Conservation (phyloP, 2,329 filamentous ascomycete species). For the Aureobasidium pullulans region DNA sequence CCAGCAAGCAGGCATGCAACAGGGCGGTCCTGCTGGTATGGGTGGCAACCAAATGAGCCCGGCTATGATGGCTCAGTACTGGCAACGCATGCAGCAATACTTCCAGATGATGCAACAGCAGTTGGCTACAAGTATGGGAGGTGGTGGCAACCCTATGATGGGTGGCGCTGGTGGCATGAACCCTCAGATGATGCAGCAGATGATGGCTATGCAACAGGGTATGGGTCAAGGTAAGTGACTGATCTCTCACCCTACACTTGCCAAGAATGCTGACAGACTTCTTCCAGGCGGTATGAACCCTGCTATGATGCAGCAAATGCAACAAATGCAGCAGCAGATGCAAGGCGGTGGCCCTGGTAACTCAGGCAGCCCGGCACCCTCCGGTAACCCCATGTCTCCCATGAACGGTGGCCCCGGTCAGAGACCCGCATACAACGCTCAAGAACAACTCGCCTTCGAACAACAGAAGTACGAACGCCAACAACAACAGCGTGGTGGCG, state of each 20-base stretch:
- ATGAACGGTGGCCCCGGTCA: conserved; percentile 21
- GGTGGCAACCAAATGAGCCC: conserved; percentile 65
- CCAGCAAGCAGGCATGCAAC: conserved; percentile 21
- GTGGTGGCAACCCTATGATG: conserved; percentile 53
- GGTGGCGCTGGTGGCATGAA: conserved; percentile 25
- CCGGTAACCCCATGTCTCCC: conserved; percentile 15
- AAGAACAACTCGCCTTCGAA: conserved; percentile 68
- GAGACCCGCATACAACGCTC: conserved; percentile 54
- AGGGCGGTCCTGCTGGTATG: conserved; percentile 24
- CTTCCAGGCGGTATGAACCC: conserved; percentile 51
- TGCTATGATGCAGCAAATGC: conserved; percentile 67
- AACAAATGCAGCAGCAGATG: conserved; percentile 62
- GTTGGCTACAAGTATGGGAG: conserved; percentile 35
- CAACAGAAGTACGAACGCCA: conserved; percentile 73
- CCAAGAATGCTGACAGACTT: background rate
- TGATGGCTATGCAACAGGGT: conserved; percentile 28
- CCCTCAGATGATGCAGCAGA: conserved; percentile 45
- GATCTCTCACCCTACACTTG: no score
- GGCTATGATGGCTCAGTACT: conserved; percentile 97
- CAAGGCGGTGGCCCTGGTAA: conserved; percentile 23
- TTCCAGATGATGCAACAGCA: conserved; percentile 92
- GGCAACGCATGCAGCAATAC: conserved; percentile 97
- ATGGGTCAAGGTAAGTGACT: conserved; percentile 16
- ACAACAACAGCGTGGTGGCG: conserved; percentile 40
- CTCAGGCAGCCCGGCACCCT: conserved; percentile 18